phyloP scores from a whole-genome alignment of 257 asterid genomes.

The Anisodus acutangulus region DNA sequence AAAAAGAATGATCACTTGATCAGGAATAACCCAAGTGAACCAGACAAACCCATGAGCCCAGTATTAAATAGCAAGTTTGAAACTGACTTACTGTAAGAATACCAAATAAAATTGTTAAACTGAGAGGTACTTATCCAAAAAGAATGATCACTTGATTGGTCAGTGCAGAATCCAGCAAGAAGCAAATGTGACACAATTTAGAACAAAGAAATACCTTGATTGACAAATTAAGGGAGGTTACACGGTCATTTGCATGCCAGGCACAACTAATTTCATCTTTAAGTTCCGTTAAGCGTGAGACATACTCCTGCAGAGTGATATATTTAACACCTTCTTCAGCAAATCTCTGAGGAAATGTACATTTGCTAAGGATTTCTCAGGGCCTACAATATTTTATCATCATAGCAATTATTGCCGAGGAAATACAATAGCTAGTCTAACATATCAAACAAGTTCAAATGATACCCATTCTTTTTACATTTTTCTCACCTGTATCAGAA shows the following conservation, averaged over 20 bases:
- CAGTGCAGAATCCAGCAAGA: slow-evolving; percentile 23
- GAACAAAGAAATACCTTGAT: slow-evolving; percentile 63
- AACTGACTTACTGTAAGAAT: background rate
- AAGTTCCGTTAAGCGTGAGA: slow-evolving; percentile 66
- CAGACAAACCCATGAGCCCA: background rate
- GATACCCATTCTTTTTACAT: background rate
- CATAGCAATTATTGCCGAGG: background rate
- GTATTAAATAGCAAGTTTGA: background rate
- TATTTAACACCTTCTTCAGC: slow-evolving; percentile 60
- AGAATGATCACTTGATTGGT: slow-evolving; percentile 7
- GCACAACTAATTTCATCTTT: slow-evolving; percentile 69
- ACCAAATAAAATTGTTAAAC: slow-evolving; percentile 10
- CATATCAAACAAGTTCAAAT: slow-evolving; percentile 26
- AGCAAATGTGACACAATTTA: background rate
- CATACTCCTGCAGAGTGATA: slow-evolving; percentile 71
- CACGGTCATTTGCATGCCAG: slow-evolving; percentile 77
- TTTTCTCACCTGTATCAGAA: background rate
- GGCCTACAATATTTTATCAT: slow-evolving; percentile 48
- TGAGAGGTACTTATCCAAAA: background rate
- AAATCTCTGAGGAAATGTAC: slow-evolving; percentile 47
- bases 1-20: slow-evolving; percentile 18
- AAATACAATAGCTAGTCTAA: background rate
- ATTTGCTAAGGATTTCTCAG: slow-evolving; percentile 53
- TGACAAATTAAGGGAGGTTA: slow-evolving; percentile 76
- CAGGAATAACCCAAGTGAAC: slow-evolving; percentile 13